phyloP scores from a whole-genome alignment of 306 rosid species.

The Inga laurina region DNA sequence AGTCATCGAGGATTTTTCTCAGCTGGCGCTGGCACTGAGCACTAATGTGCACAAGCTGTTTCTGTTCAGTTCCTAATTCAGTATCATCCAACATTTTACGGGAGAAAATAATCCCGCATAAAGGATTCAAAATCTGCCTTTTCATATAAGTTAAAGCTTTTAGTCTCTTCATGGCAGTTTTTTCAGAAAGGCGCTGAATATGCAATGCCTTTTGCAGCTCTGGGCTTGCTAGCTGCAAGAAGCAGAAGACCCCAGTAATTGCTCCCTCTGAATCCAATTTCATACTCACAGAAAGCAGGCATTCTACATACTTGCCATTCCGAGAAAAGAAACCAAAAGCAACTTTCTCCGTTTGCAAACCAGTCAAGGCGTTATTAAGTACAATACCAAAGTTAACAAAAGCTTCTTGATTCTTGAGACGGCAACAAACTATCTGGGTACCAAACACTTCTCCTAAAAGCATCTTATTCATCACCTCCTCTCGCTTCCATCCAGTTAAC shows the following conservation, averaged over 20 bases:
- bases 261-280: constrained; percentile 72
- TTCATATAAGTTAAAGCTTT: constrained; percentile 69
- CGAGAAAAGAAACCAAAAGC: constrained; percentile 69
- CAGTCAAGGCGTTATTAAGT: constrained; percentile 78
- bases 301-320: constrained; percentile 71
- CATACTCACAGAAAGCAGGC: constrained; percentile 83
- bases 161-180: constrained; percentile 83
- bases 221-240: constrained; percentile 89
- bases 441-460: constrained; percentile 95
- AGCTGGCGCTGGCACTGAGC: constrained; percentile 85
- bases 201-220: constrained; percentile 89
- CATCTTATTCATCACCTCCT: constrained; percentile 87
- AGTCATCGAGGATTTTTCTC: constrained; percentile 86
- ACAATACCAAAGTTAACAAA: constrained; percentile 78
- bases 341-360: constrained; percentile 71
- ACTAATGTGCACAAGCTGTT: constrained; percentile 64
- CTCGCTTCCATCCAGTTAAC: constrained; percentile 90
- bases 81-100: constrained; percentile 72
- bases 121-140: constrained; percentile 77
- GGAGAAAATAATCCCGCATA: constrained; percentile 70
- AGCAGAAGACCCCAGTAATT: constrained; percentile 88
- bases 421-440: constrained; percentile 64
- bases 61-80: constrained; percentile 71
- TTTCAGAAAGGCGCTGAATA: constrained; percentile 80
- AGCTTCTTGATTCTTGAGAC: constrained; percentile 88